phyloP scores from a whole-genome alignment of 352 stramenopile species.

The Albugo laibachii region DNA sequence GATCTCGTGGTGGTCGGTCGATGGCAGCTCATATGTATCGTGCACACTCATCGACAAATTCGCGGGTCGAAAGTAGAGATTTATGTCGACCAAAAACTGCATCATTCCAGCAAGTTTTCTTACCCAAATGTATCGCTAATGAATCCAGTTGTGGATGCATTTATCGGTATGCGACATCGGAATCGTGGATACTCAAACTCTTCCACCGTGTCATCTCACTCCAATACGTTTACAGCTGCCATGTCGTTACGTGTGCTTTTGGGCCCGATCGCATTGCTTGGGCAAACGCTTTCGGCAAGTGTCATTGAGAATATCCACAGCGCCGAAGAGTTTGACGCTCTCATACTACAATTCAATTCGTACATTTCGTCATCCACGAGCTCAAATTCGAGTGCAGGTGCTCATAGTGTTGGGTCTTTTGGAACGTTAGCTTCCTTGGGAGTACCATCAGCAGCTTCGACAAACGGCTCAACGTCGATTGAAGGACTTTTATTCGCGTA shows the following conservation, averaged over 20 bases:
- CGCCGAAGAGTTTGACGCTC: constrained; percentile 45
- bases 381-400: constrained; percentile 8
- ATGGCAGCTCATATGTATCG: constrained; percentile 70
- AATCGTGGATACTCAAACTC: constrained; percentile 9
- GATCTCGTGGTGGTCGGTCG: constrained; percentile 39
- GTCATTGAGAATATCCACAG: constrained; percentile 49
- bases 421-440: neutral
- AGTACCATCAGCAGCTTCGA: neutral
- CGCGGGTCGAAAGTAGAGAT: constrained; percentile 67
- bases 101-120: constrained; percentile 46
- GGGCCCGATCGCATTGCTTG: constrained; percentile 33
- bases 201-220: too few species aligned
- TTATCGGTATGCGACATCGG: constrained; percentile 58
- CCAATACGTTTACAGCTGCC: constrained; percentile 1
- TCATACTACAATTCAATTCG: constrained; percentile 62
- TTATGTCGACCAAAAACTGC: constrained; percentile 51
- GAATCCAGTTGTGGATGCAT: constrained; percentile 53
- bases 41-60: constrained; percentile 70
- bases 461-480: constrained; percentile 11
- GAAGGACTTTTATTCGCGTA: constrained; percentile 44
- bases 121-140: constrained; percentile 67
- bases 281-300: constrained; percentile 28
- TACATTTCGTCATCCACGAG: constrained; percentile 46
- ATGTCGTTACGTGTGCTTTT: constrained; percentile 38
- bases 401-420: constrained; percentile 2